Base-by-base conservation (phyloP, 768 basidiomycete genomes). In the Sistotremastrum suecicum region DNA sequence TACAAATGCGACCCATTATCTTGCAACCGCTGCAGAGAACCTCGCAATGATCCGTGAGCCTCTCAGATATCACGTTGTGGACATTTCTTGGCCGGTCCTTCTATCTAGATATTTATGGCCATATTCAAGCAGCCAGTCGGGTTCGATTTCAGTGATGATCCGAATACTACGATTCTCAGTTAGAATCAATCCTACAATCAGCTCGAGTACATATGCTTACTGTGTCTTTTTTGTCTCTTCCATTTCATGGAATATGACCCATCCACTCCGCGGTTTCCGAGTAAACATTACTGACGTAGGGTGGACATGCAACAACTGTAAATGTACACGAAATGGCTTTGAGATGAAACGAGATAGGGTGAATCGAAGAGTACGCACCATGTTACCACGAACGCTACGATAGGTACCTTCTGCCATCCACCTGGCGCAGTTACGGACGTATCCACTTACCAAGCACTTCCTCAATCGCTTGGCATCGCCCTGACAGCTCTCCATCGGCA, bases 201-300 rank as follows among this genome's bases (percentile, higher is more conserved):
- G 28, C 7, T 5, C 6, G 35, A n/a, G 8, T 33, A 35, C 28
- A 1, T 35, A 30, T 38, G 60, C 84, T 55, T 54, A 87, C 86
- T 87, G 92, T 37, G 79, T 80, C 58, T 91, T 95, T 53, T 89
- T 92, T 0, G 95, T 97, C 62, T 98, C 94, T 55, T 97, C 83
- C 67, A 95, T 80, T 59, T 97, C 91, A 55, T 97, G 90, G 56
- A 82, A 97, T 6, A 99, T 69, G 3, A 99, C 86, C 88, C 90
- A 97, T 5, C 87, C 86, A 1, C 83, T 83, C 28, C 79, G 74
- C 6, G 95, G 86, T 56, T 87, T 91, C 38, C 95, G 68, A 0
- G 89, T 95, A 58, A 98, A 98, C 43, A 97, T 65, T 5, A 95
- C 89, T 1, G 92, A 95, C 5, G 81, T 88, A 1, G 95, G 94